Evolutionary conservation across 1,284 basidiomycete genomes (phyloP), one percentile per base, ranked within the genome.

Genomic region (Ustilago shanxiensis): DNA sequence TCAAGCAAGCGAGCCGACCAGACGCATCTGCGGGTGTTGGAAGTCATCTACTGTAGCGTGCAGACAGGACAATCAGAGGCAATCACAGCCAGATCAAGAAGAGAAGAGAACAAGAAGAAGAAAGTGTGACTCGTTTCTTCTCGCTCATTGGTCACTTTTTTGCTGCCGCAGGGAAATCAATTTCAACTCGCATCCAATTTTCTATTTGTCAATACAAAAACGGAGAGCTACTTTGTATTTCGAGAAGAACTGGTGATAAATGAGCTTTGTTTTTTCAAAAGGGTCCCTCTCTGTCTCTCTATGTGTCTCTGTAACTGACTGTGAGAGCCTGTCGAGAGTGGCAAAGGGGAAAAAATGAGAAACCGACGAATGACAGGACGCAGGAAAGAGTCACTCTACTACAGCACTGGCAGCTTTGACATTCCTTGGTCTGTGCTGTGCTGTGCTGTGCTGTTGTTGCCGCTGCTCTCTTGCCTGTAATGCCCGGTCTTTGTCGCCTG

Each of bases 371-470:
- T 71, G 63, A 54, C 44, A 71, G 44, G 29, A 50, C 68, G 59
- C 45, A 59, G 35, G 56, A 54, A 60, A 72, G 69, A 72, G 69
- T n/a, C n/a, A n/a, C n/a, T n/a, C n/a, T n/a, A n/a, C 51, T 29
- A 6, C 49, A 33, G 11, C 16, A 29, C 3, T 6, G 29, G 16
- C 51, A 57, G 35, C 51, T 54, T 56, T 13, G 39, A 49, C 39
- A 41, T 45, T 44, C 33, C 31, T 41, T 56, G 58, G 62, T 49
- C 24, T 61, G 59, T 54, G 54, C 47, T 49, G 51, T 44, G 54
- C 37, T 28, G 33, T 39, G 56, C 45, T 47, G n/a, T n/a, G n/a
- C n/a, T n/a, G n/a, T n/a, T n/a, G n/a, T n/a, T n/a, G n/a, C n/a
- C n/a, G n/a, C n/a, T n/a, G n/a, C n/a, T n/a, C n/a, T n/a, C n/a